phyloP scores from a whole-genome alignment of 495 filamentous ascomycete species.

The Endocarpon pusillum region DNA sequence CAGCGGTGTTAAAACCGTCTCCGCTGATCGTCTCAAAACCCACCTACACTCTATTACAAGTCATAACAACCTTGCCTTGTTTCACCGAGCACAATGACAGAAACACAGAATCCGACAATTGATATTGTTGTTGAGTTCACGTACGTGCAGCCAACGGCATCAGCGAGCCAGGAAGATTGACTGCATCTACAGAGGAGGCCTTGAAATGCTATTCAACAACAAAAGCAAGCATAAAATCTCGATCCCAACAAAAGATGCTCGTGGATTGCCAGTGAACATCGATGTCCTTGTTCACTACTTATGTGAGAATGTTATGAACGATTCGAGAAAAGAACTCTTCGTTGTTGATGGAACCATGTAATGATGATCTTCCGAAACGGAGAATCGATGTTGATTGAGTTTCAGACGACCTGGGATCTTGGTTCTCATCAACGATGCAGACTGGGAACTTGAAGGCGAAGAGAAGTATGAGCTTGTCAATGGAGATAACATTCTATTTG shows the following conservation, averaged over 20 bases:
- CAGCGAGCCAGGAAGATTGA: slow-evolving; percentile 8
- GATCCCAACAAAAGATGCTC: slow-evolving; percentile 42
- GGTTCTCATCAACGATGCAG: slow-evolving; percentile 90
- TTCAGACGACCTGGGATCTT: slow-evolving; percentile 86
- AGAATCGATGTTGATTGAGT: slow-evolving; percentile 3
- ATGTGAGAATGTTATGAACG: slow-evolving; percentile 71
- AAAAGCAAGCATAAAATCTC: slow-evolving; percentile 50
- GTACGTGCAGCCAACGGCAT: slow-evolving; percentile 26
- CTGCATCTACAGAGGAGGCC: slow-evolving; percentile 69
- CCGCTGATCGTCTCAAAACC: no score
- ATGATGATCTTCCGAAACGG: slow-evolving; percentile 17
- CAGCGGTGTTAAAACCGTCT: no score
- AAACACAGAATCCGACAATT: no score
- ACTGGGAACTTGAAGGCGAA: slow-evolving; percentile 97
- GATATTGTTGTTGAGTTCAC: slow-evolving; percentile 63
- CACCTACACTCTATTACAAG: no score
- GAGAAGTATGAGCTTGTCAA: slow-evolving; percentile 68
- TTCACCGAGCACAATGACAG: no score
- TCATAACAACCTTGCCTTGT: no score
- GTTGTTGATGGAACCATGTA: slow-evolving; percentile 80
- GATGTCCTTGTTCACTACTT: slow-evolving; percentile 64
- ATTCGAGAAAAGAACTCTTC: slow-evolving; percentile 75
- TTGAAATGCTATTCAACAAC: slow-evolving; percentile 90
- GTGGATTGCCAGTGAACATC: slow-evolving; percentile 46
- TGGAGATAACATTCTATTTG: slow-evolving; percentile 82